A percentile compares a stretch with the other conserved stretches of the same genome.
phyloP scores from a whole-genome alignment of 331 rosid genomes.

The Acacia pycnantha region DNA sequence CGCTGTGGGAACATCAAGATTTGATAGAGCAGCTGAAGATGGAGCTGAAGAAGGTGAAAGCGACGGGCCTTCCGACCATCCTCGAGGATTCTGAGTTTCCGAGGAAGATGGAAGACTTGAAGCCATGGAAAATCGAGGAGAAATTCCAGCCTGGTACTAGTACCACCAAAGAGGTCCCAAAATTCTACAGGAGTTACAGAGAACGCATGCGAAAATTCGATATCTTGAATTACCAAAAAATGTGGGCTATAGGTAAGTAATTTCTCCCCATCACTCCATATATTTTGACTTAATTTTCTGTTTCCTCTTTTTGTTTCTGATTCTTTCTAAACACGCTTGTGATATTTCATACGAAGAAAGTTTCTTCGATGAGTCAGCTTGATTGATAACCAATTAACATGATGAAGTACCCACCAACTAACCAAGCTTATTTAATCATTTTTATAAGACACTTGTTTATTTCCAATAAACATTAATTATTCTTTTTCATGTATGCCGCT shows the following conservation, averaged over 20 bases:
- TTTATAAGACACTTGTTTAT: too few species aligned
- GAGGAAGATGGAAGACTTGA: slow-evolving; percentile 71
- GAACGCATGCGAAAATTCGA: slow-evolving; percentile 93
- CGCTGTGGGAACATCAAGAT: slow-evolving; percentile 94
- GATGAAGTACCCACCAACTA: slow-evolving; percentile 45
- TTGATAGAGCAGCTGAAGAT: slow-evolving; percentile 82
- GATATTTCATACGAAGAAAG: background rate
- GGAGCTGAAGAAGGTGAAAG: slow-evolving; percentile 87
- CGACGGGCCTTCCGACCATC: slow-evolving; percentile 86
- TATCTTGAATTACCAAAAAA: slow-evolving; percentile 95
- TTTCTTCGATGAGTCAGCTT: background rate
- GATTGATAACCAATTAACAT: slow-evolving; percentile 1
- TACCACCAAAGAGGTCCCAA: slow-evolving; percentile 68
- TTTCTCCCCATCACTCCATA: background rate
- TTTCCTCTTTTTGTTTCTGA: background rate
- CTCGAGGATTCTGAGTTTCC: slow-evolving; percentile 92
- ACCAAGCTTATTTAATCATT: too few species aligned
- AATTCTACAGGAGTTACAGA: slow-evolving; percentile 74
- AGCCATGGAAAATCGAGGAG: slow-evolving; percentile 97
- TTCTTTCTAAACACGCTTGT: slow-evolving; percentile 7
- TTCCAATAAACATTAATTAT: too few species aligned
- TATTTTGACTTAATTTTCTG: background rate
- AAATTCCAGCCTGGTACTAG: slow-evolving; percentile 49
- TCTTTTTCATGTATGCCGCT: too few species aligned
- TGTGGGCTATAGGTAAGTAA: slow-evolving; percentile 85